Conservation (phyloP, 495 filamentous ascomycete species). For the Bacidia rubella region DNA sequence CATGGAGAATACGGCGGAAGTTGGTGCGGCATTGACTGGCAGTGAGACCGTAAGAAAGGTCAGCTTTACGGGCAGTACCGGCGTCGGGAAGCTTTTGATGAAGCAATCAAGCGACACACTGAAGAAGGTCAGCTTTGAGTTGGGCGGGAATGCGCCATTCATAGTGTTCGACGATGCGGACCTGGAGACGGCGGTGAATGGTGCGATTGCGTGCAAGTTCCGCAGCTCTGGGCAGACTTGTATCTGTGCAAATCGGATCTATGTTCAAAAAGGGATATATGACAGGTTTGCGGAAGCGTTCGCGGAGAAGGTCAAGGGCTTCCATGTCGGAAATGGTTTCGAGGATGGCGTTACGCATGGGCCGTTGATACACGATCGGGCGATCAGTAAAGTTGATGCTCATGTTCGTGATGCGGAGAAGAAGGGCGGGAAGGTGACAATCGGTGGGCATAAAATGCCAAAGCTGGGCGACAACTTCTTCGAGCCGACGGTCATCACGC, state of each 20-base stretch:
- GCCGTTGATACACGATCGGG: conserved; percentile 66
- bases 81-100: conserved; percentile 80
- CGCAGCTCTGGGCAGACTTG: conserved; percentile 48
- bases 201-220: conserved; percentile 70
- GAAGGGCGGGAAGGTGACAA: conserved; percentile 58
- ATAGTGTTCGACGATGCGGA: conserved; percentile 90
- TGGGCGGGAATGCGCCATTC: conserved; percentile 86
- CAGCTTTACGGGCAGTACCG: conserved; percentile 80
- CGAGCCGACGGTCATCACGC: conserved; percentile 65
- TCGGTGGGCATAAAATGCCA: conserved; percentile 54
- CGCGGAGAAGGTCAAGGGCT: conserved; percentile 57
- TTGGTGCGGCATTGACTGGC: conserved; percentile 61
- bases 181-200: conserved; percentile 60
- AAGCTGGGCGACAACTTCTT: conserved; percentile 66
- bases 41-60: conserved; percentile 64
- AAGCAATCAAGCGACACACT: conserved; percentile 66
- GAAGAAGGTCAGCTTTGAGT: conserved; percentile 77
- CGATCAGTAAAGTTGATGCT: conserved; percentile 58
- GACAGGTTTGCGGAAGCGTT: conserved; percentile 60
- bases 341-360: conserved; percentile 60
- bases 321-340: conserved; percentile 69
- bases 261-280: conserved; percentile 66
- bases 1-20: conserved; percentile 52
- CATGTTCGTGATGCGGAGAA: conserved; percentile 65
- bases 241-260: conserved; percentile 30